These are phyloP conservation scores for Aspergillus campestris DNA, from an alignment of 495 filamentous ascomycete species.

Conservation along the genomic window DNA sequence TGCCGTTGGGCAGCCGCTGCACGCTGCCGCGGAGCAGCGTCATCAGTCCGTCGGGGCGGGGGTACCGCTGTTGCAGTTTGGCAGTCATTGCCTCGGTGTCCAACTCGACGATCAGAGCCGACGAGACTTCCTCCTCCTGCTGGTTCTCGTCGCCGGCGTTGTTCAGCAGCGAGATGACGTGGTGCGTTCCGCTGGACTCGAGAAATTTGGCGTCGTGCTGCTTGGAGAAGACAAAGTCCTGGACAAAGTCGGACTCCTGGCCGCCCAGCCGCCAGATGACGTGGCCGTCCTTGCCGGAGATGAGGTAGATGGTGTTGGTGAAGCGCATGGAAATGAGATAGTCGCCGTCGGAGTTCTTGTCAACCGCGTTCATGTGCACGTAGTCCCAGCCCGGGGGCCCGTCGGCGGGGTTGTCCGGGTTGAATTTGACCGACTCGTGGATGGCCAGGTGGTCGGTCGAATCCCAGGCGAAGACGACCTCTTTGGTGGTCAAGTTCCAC, in stretches of 20 bases:
- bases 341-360: constrained; percentile 45
- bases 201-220: constrained; percentile 53
- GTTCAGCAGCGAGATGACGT: constrained; percentile 44
- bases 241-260: constrained; percentile 25
- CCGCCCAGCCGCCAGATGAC: constrained; percentile 53
- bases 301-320: constrained; percentile 46
- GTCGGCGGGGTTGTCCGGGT: constrained; percentile 4
- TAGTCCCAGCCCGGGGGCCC: constrained; percentile 42
- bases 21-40: constrained; percentile 49
- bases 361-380: constrained; percentile 54
- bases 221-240: constrained; percentile 47
- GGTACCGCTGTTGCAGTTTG: constrained; percentile 26
- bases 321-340: constrained; percentile 51
- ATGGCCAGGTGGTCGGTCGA: constrained; percentile 27
- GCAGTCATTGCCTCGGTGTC: constrained; percentile 42
- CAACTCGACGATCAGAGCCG: constrained; percentile 44
- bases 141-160: constrained; percentile 41
- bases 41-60: constrained; percentile 32
- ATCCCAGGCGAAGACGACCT: constrained; percentile 38
- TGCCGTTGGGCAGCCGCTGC: constrained; percentile 43
- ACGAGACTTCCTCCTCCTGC: constrained; percentile 35
- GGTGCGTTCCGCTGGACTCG: constrained; percentile 29
- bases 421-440: constrained; percentile 18
- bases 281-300: constrained; percentile 45
- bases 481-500: constrained; percentile 32